These are phyloP conservation scores for Solanum aculeatissimum DNA, from an alignment of 305 asterid genomes.

Conservation along the genomic window DNA sequence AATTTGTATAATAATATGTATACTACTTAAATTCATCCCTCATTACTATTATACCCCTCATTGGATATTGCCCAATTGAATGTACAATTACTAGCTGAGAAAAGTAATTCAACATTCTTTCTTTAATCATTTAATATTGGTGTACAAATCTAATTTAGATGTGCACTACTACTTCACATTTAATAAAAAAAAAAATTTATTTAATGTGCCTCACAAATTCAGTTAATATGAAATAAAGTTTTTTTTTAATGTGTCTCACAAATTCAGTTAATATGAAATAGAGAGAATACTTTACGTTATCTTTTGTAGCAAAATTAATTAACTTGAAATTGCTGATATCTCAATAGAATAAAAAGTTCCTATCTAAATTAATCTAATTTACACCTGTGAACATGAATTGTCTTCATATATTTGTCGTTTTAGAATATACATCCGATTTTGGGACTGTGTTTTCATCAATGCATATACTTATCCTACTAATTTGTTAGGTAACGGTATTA, in stretches of 20 bases:
- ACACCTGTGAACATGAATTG: neutral
- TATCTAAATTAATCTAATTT: neutral
- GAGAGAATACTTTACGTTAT: neutral
- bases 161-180: neutral
- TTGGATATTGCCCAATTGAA: neutral
- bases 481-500: neutral
- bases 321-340: neutral
- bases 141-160: neutral
- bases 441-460: neutral
- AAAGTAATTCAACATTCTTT: neutral
- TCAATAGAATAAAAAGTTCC: neutral
- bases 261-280: too few relatives aligned
- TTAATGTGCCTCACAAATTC: too few relatives aligned
- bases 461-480: neutral
- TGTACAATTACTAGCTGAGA: neutral
- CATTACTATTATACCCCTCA: neutral
- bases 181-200: too few relatives aligned
- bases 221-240: too few relatives aligned
- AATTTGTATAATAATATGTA: too few relatives aligned
- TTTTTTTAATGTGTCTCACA: too few relatives aligned
- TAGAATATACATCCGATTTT: neutral
- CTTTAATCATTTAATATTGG: neutral
- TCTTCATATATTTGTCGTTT: neutral
- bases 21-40: too few relatives aligned
- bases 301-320: neutral